Conservation (phyloP, 768 basidiomycete genomes). For the Calocera cornea region DNA sequence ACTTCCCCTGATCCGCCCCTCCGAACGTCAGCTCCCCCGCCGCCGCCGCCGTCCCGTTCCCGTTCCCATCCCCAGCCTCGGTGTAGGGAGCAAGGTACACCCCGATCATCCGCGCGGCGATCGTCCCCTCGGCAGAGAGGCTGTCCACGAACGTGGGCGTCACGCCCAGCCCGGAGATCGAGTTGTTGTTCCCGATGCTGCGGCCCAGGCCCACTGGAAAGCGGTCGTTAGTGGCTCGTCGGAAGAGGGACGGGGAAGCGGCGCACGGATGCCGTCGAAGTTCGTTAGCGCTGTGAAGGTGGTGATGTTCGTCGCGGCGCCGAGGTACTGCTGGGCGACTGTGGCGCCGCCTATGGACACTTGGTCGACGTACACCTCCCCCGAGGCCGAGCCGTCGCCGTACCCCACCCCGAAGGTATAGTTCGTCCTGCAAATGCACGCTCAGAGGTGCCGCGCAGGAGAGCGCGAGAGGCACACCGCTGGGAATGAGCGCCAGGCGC, state of each 20-base stretch:
- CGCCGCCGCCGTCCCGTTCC: neutral
- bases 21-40: neutral
- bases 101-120: neutral
- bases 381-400: neutral
- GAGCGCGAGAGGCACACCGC: neutral
- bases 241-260: neutral
- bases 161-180: neutral
- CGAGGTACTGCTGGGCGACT: neutral
- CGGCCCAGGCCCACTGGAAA: neutral
- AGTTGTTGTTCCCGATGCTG: neutral
- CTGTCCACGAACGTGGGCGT: neutral
- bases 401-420: neutral
- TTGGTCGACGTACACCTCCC: neutral
- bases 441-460: neutral
- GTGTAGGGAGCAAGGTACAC: neutral
- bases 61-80: neutral
- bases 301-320: neutral
- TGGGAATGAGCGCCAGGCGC: neutral
- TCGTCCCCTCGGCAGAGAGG: neutral
- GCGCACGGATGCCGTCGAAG: constrained; percentile 1
- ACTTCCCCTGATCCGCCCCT: neutral
- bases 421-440: neutral
- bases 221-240: neutral
- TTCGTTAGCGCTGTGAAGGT: neutral
- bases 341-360: neutral